phyloP scores from a whole-genome alignment of 495 filamentous ascomycete genomes.

The Neurospora discreta region DNA sequence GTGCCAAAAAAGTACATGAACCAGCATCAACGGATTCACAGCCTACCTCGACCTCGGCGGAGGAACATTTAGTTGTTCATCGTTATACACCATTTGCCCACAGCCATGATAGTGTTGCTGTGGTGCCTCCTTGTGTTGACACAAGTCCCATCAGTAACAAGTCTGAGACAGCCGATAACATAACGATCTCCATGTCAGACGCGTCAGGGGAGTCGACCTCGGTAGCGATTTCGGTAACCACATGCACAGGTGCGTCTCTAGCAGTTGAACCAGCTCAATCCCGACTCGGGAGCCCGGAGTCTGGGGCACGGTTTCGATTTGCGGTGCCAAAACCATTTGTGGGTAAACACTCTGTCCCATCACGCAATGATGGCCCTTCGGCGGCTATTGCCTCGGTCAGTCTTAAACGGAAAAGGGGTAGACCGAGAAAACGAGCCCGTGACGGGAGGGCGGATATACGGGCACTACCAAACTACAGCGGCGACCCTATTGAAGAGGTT shows the following conservation, averaged over 20 bases:
- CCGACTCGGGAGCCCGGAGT: conserved; percentile 8
- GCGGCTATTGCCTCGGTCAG: neutral
- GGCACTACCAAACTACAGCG: conserved; percentile 29
- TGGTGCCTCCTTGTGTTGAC: neutral
- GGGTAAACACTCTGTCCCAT: conserved; percentile 20
- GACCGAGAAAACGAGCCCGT: conserved; percentile 17
- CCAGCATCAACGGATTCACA: neutral
- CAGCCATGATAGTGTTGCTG: neutral
- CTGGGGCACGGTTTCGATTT: conserved; percentile 22
- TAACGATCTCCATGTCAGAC: conserved; percentile 3
- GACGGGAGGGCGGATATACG: conserved; percentile 33
- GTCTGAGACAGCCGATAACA: neutral
- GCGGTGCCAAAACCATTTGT: conserved; percentile 30
- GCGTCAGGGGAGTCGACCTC: conserved; percentile 1
- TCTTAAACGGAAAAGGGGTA: conserved; percentile 15
- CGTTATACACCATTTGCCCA: neutral
- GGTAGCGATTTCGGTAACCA: conserved; percentile 7
- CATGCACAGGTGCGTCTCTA: conserved; percentile 8
- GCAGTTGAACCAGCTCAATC: conserved; percentile 17
- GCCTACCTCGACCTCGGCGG: neutral
- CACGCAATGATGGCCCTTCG: neutral
- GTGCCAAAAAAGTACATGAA: neutral
- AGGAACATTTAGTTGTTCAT: neutral
- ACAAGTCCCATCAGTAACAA: neutral
- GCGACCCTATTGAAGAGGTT: conserved; percentile 36